Evolutionary conservation across 192 early-diverging fungal species (phyloP).

Genomic region (Coemansia brasiliensis): DNA sequence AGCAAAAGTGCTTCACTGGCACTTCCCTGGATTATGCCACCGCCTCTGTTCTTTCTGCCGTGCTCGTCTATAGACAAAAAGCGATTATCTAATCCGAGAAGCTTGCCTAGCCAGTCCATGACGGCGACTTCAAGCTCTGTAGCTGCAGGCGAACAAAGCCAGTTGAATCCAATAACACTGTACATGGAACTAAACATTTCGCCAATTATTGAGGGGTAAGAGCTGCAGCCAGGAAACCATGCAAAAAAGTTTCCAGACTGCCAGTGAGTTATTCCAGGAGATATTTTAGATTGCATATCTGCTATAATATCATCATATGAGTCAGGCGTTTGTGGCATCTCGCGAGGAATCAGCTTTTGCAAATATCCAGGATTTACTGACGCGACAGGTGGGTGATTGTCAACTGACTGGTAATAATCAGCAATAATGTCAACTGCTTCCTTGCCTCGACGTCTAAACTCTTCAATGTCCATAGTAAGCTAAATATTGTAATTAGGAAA

Average conservation of each 20-base stretch:
- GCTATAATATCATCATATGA: slow-evolving; percentile 45
- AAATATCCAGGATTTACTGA: slow-evolving; percentile 63
- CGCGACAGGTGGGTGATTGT: slow-evolving; percentile 50
- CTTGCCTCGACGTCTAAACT: slow-evolving; percentile 62
- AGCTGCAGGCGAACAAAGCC: slow-evolving; percentile 58
- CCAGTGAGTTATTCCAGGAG: slow-evolving; percentile 72
- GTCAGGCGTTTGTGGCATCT: slow-evolving; percentile 59
- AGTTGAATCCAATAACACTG: slow-evolving; percentile 56
- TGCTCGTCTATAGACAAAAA: slow-evolving; percentile 53
- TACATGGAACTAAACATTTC: slow-evolving; percentile 68
- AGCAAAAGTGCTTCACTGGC: slow-evolving; percentile 62
- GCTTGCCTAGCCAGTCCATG: slow-evolving; percentile 66
- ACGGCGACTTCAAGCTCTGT: slow-evolving; percentile 66
- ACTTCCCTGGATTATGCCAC: slow-evolving; percentile 66
- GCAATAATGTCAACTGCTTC: slow-evolving; percentile 62
- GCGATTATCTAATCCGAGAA: slow-evolving; percentile 59
- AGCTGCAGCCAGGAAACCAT: slow-evolving; percentile 59
- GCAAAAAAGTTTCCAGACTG: slow-evolving; percentile 66
- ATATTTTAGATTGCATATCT: slow-evolving; percentile 60
- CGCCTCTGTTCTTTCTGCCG: slow-evolving; percentile 56
- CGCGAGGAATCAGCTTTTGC: slow-evolving; percentile 53
- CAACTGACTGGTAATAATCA: slow-evolving; percentile 61
- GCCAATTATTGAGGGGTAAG: slow-evolving; percentile 60
- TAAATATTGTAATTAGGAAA: too few relatives aligned
- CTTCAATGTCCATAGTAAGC: slow-evolving; percentile 55